These are phyloP conservation scores for Imleria badia DNA, from an alignment of 768 basidiomycete genomes.

Conservation along the genomic window DNA sequence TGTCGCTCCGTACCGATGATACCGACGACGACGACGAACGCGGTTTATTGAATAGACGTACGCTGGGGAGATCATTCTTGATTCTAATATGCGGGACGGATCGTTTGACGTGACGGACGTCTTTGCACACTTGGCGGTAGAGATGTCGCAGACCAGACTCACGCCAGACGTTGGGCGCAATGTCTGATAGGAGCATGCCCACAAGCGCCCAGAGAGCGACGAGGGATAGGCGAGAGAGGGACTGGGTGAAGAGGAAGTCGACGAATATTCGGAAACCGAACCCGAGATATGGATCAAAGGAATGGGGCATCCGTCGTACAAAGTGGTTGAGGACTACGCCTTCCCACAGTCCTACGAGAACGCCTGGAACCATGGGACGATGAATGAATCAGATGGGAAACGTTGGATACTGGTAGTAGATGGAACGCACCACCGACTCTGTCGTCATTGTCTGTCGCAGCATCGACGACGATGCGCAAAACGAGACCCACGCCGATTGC, in stretches of 20 bases:
- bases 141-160: slow-evolving; percentile 40
- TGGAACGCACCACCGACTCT: slow-evolving; percentile 29
- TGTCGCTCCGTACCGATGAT: slow-evolving; percentile 31
- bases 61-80: slow-evolving; percentile 32
- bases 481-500: slow-evolving; percentile 68
- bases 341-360: slow-evolving; percentile 77
- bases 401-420: neutral
- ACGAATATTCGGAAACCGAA: slow-evolving; percentile 68
- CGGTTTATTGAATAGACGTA: slow-evolving; percentile 24
- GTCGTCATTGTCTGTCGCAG: slow-evolving; percentile 37
- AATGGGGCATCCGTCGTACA: slow-evolving; percentile 60
- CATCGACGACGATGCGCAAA: slow-evolving; percentile 61
- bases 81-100: slow-evolving; percentile 32
- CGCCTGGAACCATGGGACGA: slow-evolving; percentile 41
- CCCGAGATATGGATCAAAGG: slow-evolving; percentile 68
- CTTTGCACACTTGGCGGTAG: slow-evolving; percentile 38
- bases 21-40: slow-evolving; percentile 17
- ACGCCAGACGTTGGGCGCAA: slow-evolving; percentile 46
- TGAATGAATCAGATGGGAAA: slow-evolving; percentile 1
- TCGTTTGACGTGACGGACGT: slow-evolving; percentile 31
- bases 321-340: slow-evolving; percentile 75
- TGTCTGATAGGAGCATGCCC: slow-evolving; percentile 53
- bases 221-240: slow-evolving; percentile 44
- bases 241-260: slow-evolving; percentile 68
- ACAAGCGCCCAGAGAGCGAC: slow-evolving; percentile 53